These are phyloP conservation scores for Handroanthus guayacan DNA, from an alignment of 257 asterid genomes.

Conservation along the genomic window DNA sequence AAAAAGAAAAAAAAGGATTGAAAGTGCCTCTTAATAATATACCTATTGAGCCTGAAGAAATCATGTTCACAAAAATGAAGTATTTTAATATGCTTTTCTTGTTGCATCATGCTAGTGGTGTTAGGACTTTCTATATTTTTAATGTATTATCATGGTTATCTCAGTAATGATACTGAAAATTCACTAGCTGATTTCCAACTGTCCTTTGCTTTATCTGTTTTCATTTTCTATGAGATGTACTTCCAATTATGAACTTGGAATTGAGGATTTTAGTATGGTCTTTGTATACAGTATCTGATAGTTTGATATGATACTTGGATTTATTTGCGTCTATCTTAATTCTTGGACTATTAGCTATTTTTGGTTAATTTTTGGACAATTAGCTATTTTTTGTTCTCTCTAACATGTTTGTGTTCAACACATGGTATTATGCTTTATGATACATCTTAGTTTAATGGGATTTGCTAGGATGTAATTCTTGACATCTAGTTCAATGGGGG, in stretches of 20 bases:
- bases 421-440: too few relatives aligned
- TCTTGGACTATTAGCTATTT: neutral
- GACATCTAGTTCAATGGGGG: too few relatives aligned
- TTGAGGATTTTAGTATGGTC: neutral
- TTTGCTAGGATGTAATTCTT: too few relatives aligned
- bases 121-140: neutral
- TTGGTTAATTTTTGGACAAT: neutral
- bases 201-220: neutral
- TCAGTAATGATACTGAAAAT: neutral
- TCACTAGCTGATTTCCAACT: neutral
- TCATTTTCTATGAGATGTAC: neutral
- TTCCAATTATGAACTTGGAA: neutral
- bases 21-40: neutral
- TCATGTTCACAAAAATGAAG: neutral
- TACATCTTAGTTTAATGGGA: too few relatives aligned
- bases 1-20: neutral
- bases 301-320: neutral
- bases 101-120: neutral
- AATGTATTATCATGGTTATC: neutral
- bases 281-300: neutral
- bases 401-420: too few relatives aligned
- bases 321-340: neutral
- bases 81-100: neutral
- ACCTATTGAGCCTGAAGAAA: neutral
- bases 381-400: neutral